phyloP scores from a whole-genome alignment of 2,329 filamentous ascomycete species.

The Teratosphaeriaceae sp. region DNA sequence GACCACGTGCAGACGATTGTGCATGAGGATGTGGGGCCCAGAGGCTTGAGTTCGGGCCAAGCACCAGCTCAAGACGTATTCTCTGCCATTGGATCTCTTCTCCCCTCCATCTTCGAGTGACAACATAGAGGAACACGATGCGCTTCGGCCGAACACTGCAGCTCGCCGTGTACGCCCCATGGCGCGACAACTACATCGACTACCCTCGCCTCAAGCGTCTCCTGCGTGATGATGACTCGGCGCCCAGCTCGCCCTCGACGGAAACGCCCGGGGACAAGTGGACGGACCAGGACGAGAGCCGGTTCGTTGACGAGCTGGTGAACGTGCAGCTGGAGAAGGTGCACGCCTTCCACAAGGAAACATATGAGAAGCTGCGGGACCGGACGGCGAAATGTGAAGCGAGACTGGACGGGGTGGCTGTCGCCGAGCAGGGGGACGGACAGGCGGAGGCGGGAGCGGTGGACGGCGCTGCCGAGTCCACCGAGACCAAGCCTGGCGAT shows the following conservation, averaged over 20 bases:
- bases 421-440: constrained; percentile 25
- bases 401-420: constrained; percentile 53
- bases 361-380: constrained; percentile 74
- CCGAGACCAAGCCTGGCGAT: too few relatives aligned
- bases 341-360: constrained; percentile 76
- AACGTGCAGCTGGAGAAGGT: constrained; percentile 96
- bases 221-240: constrained; percentile 64
- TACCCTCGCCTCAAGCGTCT: constrained; percentile 89
- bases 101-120: too few relatives aligned
- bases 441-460: constrained; percentile 27
- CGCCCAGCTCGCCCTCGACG: constrained; percentile 38
- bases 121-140: too few relatives aligned
- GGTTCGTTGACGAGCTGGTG: constrained; percentile 90
- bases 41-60: too few relatives aligned
- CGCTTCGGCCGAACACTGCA: constrained; percentile 87
- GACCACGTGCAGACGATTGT: too few relatives aligned
- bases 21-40: too few relatives aligned
- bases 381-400: constrained; percentile 65
- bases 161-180: constrained; percentile 72
- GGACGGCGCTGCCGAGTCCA: constrained; percentile 6
- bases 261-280: constrained; percentile 56
- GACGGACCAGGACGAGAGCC: constrained; percentile 91
- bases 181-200: constrained; percentile 92
- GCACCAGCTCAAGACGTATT: too few relatives aligned
- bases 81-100: too few relatives aligned